Evolutionary conservation across 768 basidiomycete species (phyloP).

Genomic region (Suillus placidus): DNA sequence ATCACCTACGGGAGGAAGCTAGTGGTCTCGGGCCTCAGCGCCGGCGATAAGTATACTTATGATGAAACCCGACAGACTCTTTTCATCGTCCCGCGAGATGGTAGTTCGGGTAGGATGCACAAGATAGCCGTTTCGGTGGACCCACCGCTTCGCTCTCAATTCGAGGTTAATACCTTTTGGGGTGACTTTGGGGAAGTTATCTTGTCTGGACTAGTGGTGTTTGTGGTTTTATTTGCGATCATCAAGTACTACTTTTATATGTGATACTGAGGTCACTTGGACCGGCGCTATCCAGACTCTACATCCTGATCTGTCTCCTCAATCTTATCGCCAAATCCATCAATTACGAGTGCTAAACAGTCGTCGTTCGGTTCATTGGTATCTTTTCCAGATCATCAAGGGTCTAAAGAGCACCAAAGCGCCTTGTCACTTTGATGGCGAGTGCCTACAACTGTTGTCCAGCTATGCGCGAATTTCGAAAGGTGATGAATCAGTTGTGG

Average conservation of each 20-base stretch:
- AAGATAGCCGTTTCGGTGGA: slow-evolving; percentile 55
- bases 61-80: slow-evolving; percentile 75
- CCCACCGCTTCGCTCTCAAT: slow-evolving; percentile 53
- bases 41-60: slow-evolving; percentile 55
- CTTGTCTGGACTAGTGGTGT: slow-evolving; percentile 32
- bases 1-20: slow-evolving; percentile 61
- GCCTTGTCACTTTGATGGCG: neutral
- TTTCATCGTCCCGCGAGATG: slow-evolving; percentile 56
- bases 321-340: neutral
- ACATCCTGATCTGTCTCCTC: neutral
- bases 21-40: slow-evolving; percentile 55
- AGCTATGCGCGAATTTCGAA: neutral
- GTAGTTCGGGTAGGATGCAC: slow-evolving; percentile 48
- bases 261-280: slow-evolving; percentile 18
- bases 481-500: too few relatives aligned
- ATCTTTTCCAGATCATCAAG: neutral
- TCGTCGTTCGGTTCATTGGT: neutral
- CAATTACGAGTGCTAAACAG: neutral
- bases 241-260: slow-evolving; percentile 30
- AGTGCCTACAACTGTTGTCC: neutral
- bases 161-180: slow-evolving; percentile 67
- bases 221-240: slow-evolving; percentile 34
- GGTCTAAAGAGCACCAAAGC: neutral
- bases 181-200: slow-evolving; percentile 50
- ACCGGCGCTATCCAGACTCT: neutral